Conservation (phyloP, 805 yeast genomes). For the Ogataea methanolica region DNA sequence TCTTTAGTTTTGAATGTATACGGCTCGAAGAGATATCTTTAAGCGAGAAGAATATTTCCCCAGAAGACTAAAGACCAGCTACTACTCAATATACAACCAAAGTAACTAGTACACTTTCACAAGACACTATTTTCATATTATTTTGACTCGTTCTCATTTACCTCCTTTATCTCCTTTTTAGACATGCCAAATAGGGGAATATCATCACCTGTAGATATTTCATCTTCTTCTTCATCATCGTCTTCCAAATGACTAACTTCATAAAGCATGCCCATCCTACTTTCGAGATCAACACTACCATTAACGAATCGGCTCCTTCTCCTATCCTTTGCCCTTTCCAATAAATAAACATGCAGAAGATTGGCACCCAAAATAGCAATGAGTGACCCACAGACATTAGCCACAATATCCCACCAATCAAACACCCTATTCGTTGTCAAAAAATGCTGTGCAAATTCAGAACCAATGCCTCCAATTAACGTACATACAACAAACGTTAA, state of each 20-base stretch:
- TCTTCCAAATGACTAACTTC: slow-evolving; percentile 17
- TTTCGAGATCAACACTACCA: slow-evolving; percentile 8
- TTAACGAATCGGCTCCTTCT: slow-evolving; percentile 5
- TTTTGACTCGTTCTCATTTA: not conserved
- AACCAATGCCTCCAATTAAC: slow-evolving; percentile 38
- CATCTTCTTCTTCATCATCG: slow-evolving; percentile 2
- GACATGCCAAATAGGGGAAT: slow-evolving; percentile 6
- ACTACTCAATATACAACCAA: too few species aligned
- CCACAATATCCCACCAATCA: slow-evolving; percentile 32
- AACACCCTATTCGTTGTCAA: slow-evolving; percentile 42
- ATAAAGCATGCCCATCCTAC: slow-evolving; percentile 10
- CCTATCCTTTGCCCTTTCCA: slow-evolving; percentile 7
- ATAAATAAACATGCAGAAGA: slow-evolving; percentile 8
- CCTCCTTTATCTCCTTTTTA: not conserved
- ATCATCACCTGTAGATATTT: slow-evolving; percentile 4
- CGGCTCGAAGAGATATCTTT: too few species aligned
- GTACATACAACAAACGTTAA: slow-evolving; percentile 38
- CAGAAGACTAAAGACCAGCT: too few species aligned
- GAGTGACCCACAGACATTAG: slow-evolving; percentile 25
- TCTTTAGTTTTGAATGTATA: too few species aligned
- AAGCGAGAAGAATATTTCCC: too few species aligned
- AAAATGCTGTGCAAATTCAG: slow-evolving; percentile 43
- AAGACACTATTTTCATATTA: too few species aligned
- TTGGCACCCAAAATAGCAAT: slow-evolving; percentile 20
- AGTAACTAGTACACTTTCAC: too few species aligned